phyloP scores from a whole-genome alignment of 1,139 yeast species.

The Keqinozyma sinolaborantium region DNA sequence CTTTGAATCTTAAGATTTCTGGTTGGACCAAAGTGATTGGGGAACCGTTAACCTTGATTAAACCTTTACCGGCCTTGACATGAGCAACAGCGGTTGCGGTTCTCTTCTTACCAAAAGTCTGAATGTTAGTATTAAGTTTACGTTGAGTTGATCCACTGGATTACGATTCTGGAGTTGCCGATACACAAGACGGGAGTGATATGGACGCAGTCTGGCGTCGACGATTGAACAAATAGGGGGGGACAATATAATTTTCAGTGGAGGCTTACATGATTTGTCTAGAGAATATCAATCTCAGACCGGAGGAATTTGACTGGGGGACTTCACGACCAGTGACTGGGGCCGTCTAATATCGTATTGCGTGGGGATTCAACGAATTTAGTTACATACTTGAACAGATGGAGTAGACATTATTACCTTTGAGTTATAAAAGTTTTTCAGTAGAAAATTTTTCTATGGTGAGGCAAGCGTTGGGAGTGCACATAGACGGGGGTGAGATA shows the following conservation, averaged over 20 bases:
- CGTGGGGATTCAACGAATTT: background rate
- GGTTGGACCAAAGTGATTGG: conserved; percentile 99
- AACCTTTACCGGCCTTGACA: conserved; percentile 99
- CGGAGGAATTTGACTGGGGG: conserved; percentile 1
- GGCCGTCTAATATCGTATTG: too few species aligned
- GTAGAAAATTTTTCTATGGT: conserved; percentile 8
- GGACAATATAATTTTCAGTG: too few species aligned
- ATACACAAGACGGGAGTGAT: too few species aligned
- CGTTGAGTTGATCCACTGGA: too few species aligned
- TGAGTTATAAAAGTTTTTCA: conserved; percentile 9
- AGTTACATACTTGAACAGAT: conserved; percentile 64
- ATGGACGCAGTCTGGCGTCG: too few species aligned
- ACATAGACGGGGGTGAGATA: background rate
- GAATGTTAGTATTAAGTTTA: conserved; percentile 29
- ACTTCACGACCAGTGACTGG: conserved; percentile 1
- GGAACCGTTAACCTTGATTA: conserved; percentile 97
- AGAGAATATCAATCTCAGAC: too few species aligned
- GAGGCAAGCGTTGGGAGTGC: conserved; percentile 2
- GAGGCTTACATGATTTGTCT: too few species aligned
- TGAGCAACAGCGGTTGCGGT: conserved; percentile 99
- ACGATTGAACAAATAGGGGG: too few species aligned
- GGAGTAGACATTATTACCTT: conserved; percentile 49
- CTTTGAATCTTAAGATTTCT: conserved; percentile 98
- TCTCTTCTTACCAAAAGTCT: conserved; percentile 99
- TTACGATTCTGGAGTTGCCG: too few species aligned